Evolutionary conservation across 176 grass and related monocot species (phyloP).

Genomic region (Oryza meridionalis): DNA sequence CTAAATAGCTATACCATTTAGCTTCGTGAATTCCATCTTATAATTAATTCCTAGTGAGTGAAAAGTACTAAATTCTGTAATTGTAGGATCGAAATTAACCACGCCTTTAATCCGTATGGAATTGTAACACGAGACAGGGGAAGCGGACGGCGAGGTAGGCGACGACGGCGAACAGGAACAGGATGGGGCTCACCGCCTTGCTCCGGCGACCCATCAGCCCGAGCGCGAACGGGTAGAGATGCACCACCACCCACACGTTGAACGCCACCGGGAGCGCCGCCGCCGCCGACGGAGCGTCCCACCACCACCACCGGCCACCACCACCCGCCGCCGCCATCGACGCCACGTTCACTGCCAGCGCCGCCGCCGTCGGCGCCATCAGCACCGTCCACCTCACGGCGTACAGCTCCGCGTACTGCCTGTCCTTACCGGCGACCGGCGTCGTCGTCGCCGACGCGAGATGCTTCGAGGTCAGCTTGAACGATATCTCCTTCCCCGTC

Average conservation of each 20-base stretch:
- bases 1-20: too few species aligned
- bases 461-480: slow-evolving; percentile 31
- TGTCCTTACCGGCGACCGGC: not conserved
- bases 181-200: not conserved
- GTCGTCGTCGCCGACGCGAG: accelerated
- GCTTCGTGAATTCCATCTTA: too few species aligned
- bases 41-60: too few species aligned
- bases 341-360: slow-evolving; percentile 17
- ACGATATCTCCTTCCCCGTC: slow-evolving; percentile 27
- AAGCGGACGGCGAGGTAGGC: not conserved
- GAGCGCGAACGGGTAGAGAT: slow-evolving; percentile 33
- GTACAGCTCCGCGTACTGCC: slow-evolving; percentile 33
- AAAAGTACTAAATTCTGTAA: too few species aligned
- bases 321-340: not conserved
- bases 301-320: not conserved
- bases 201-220: slow-evolving; percentile 27
- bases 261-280: slow-evolving; percentile 5
- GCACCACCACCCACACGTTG: slow-evolving; percentile 32
- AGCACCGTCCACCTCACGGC: slow-evolving; percentile 37
- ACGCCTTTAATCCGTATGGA: not conserved
- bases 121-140: not conserved
- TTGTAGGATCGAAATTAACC: too few species aligned
- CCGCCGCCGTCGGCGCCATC: slow-evolving; percentile 26
- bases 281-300: not conserved
- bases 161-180: not conserved